Evolutionary conservation across 441 rosid genomes (phyloP), one percentile per base, ranked within the genome.

Genomic region (Euphorbia schlechtendalii): DNA sequence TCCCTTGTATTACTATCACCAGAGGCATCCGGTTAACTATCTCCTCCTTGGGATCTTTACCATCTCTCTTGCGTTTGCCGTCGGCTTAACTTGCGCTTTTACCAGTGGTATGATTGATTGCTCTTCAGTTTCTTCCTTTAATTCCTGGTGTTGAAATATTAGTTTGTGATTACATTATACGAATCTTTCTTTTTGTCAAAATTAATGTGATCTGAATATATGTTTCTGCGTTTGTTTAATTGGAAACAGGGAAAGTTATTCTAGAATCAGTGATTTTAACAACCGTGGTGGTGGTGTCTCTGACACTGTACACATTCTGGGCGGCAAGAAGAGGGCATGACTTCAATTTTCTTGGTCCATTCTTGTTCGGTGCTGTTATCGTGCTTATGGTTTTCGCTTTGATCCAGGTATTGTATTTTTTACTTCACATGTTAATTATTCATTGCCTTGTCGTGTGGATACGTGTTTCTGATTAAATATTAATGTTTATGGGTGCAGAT

Each of bases 381-480:
- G 81, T 88, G 66, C 89, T 93, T 18, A 68, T 90, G 60, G 81
- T 90, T 18, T 90, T 90, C 64, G 81, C 83, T 32, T n/a, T 90
- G 17, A 85, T 93, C 46, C 98, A 92, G 96, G 97, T 90, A 70
- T n/a, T n/a, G n/a, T n/a, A n/a, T n/a, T n/a, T n/a, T n/a, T n/a
- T n/a, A n/a, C n/a, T n/a, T n/a, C n/a, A n/a, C n/a, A n/a, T n/a
- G n/a, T n/a, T n/a, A n/a, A n/a, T n/a, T n/a, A n/a, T n/a, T n/a
- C n/a, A n/a, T n/a, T n/a, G n/a, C n/a, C n/a, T n/a, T n/a, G n/a
- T n/a, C n/a, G n/a, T n/a, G n/a, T n/a, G n/a, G n/a, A n/a, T n/a
- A n/a, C n/a, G n/a, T n/a, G n/a, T 32, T 6, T 32, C 34, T 32
- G 6, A 2, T 32, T 6, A 2, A 32, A 32, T 32, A 28, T 11